Percentiles rank a stretch among this genome's conserved stretches.
phyloP scores from a whole-genome alignment of 2,329 filamentous ascomycete genomes.

The Ophidiomyces ophidiicola region DNA sequence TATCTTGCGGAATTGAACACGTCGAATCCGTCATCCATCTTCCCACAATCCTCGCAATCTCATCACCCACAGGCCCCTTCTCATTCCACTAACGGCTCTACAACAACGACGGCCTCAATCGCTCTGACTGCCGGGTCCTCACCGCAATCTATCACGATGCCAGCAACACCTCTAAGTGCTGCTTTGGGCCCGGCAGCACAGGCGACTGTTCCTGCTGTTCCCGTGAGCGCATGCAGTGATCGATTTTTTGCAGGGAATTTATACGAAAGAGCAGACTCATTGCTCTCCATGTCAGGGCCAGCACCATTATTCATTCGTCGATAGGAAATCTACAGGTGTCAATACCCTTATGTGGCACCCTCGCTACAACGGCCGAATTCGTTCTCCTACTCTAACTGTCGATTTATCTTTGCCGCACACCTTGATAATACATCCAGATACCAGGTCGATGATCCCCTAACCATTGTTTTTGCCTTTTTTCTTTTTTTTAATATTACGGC shows the following conservation, averaged over 20 bases:
- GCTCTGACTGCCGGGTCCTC: constrained; percentile 21
- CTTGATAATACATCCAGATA: too few relatives aligned
- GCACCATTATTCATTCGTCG: constrained; percentile 32
- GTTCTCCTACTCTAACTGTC: background rate
- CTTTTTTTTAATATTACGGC: too few relatives aligned
- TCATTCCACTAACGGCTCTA: constrained; percentile 15
- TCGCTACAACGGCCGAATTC: background rate
- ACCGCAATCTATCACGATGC: constrained; percentile 48
- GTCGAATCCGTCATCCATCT: constrained; percentile 24
- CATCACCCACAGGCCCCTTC: constrained; percentile 14
- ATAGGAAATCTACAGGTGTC: too few relatives aligned
- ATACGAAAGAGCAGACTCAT: constrained; percentile 38
- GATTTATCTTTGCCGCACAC: background rate
- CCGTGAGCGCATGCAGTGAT: constrained; percentile 38
- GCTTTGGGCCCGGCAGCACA: constrained; percentile 82
- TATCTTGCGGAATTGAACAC: constrained; percentile 38
- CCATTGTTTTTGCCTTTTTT: too few relatives aligned
- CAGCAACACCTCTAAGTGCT: constrained; percentile 79
- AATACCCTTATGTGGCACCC: too few relatives aligned
- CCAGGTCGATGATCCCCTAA: too few relatives aligned
- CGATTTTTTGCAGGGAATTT: constrained; percentile 39
- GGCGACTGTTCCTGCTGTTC: constrained; percentile 61
- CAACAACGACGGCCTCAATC: constrained; percentile 15
- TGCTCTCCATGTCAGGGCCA: constrained; percentile 35
- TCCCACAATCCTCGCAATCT: constrained; percentile 27